Base-by-base conservation (phyloP, 345 rosid genomes). In the Kernera saxatilis region DNA sequence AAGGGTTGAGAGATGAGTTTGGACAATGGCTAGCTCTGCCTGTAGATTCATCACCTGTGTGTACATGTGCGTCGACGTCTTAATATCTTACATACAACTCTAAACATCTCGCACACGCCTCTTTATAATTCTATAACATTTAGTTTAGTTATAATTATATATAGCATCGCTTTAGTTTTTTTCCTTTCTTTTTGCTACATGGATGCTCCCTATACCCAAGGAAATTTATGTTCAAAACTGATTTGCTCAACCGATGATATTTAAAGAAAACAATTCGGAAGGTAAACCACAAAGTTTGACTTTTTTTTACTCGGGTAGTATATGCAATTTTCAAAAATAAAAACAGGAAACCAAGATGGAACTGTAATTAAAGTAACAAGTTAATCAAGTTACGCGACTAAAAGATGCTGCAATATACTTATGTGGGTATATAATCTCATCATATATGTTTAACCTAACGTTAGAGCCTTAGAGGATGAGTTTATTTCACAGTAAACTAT, bases 1-100 rank as follows among this genome's bases (percentile, higher is more conserved):
- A 67, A 90, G n/a, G 23, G 83, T 72, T 2, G 87, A 74, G 17
- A 88, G 85, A 15, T 79, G 81, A 32, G 87, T 85, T 66, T 87
- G 93, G 29, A 80, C 69, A 75, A 41, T 68, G 1, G 88, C 87
- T 25, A 92, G 71, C 68, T 92, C 97, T 3, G 95, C 91, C 70
- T 88, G 93, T 36, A 92, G 74, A 79, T 79, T 83, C 74, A 84
- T 79, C 8, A 87, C 88, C 96, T 91, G 66, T 55, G n/a, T n/a
- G n/a, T n/a, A n/a, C n/a, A n/a, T n/a, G n/a, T n/a, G n/a, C n/a
- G n/a, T n/a, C n/a, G n/a, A n/a, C n/a, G n/a, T n/a, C n/a, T n/a
- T n/a, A n/a, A 60, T 48, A 8, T 3, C 6, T 30, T 32, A 7
- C 10, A 19, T n/a, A n/a, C n/a, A n/a, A 13, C 6, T 39, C 8